phyloP scores from a whole-genome alignment of 23 red algal species.

The Chondrus crispus region DNA sequence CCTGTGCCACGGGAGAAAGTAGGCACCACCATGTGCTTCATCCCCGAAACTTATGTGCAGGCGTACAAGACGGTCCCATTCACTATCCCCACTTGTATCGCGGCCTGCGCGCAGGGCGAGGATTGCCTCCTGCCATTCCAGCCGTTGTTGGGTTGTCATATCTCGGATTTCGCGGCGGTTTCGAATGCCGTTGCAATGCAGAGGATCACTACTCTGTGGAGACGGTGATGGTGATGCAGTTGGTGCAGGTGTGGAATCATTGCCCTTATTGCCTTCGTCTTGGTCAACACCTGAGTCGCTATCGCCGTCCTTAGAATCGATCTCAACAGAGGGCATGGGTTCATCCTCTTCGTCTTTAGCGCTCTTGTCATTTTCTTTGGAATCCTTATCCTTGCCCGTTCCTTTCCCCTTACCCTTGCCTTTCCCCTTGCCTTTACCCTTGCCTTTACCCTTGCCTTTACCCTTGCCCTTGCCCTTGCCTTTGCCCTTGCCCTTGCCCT shows the following conservation, averaged over 20 bases:
- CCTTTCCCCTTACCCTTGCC: not conserved
- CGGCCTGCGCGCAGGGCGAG: not conserved
- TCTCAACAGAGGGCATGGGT: too few relatives aligned
- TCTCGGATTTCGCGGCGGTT: conserved; percentile 48
- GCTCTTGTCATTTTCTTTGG: conserved; percentile 7
- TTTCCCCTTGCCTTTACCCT: not conserved
- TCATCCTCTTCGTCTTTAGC: conserved; percentile 16
- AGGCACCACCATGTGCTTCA: conserved; percentile 39
- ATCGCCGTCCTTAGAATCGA: too few relatives aligned
- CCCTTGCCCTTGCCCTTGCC: not conserved
- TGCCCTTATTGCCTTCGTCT: not conserved
- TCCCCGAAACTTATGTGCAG: conserved; percentile 40
- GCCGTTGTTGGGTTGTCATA: conserved; percentile 41
- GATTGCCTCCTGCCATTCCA: conserved; percentile 38
- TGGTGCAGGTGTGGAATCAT: not conserved
- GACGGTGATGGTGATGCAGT: conserved; percentile 2
- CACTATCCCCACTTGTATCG: conserved; percentile 16
- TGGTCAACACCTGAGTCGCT: not conserved
- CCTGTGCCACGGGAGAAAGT: conserved; percentile 64
- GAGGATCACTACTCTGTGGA: not conserved
- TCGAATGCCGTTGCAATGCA: conserved; percentile 43
- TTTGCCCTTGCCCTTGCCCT: not conserved
- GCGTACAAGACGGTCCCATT: conserved; percentile 43
- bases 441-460: not conserved
- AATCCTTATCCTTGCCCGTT: not conserved